Base-by-base conservation (phyloP, 805 yeast species). In the Saturnispora ahearnii region DNA sequence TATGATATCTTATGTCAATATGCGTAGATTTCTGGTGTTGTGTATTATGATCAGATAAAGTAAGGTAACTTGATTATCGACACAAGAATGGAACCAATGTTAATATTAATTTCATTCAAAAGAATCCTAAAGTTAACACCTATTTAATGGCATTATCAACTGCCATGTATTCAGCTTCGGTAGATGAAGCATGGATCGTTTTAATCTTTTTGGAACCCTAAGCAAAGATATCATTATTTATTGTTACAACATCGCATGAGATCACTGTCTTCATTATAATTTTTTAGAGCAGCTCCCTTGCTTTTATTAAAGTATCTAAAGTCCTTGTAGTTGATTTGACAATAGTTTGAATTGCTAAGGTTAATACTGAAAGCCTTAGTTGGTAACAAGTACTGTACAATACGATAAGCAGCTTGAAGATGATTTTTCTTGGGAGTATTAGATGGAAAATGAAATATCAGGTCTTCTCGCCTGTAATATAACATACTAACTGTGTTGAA, bases 111-210 rank as follows among this genome's bases (percentile, higher is more conserved):
- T 18, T 31, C 45, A 7, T 15, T 29, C 7, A 37, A 21, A 5
- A 45, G 18, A 21, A 18, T 18, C 18, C 7, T 37, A 11, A 28
- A 18, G 15, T 31, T 15, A 11, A 29, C 4, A 4, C 22, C 43
- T 29, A 18, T 37, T 36, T 45, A 18, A 21, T 29, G 18, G 43
- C 42, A 13, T 37, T 30, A 18, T 24, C 30, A 11, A 45, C 9
- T 1, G 41, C 26, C 41, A 45, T 36, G 12, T 45, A 45, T 37
- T 45, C 43, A 22, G 44, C 28, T 41, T 51, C 53, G 5, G 51
- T 46, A 22, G 43, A 48, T 18, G 46, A 48, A 9, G 40, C 8
- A 8, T 49, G 45, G 15, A 48, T 42, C 26, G 24, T 3, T 15
- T 18, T 41, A 24, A 42, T 45, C 21, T 44, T 24, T 21, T 22